Conservation (phyloP, 495 filamentous ascomycete species). For the Parachaetomium inaequale region DNA sequence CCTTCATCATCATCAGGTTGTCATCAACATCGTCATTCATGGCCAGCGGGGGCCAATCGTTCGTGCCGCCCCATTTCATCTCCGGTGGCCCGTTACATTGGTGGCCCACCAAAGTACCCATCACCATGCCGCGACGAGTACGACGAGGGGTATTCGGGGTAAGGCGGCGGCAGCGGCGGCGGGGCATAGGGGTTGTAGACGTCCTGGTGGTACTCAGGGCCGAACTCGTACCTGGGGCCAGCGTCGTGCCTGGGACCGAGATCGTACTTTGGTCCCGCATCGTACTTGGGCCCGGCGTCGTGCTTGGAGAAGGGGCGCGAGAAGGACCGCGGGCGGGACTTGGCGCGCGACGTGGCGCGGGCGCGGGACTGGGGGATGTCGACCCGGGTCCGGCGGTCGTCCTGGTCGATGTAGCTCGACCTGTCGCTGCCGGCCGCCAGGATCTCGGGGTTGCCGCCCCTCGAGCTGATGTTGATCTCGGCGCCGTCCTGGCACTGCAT, state of each 20-base stretch:
- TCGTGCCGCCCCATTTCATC: not conserved
- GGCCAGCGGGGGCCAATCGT: not conserved
- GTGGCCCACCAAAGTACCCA: slow-evolving; percentile 2
- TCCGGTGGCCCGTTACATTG: not conserved
- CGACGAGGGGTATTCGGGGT: slow-evolving; percentile 20
- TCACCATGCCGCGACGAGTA: slow-evolving; percentile 11
- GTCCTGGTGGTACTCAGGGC: slow-evolving; percentile 9
- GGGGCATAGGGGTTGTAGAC: slow-evolving; percentile 15
- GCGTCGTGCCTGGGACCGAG: slow-evolving; percentile 15
- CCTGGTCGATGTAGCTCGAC: slow-evolving; percentile 40
- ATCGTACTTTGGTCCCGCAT: slow-evolving; percentile 5
- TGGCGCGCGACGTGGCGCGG: slow-evolving; percentile 42
- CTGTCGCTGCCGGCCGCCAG: slow-evolving; percentile 40
- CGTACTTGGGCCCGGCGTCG: slow-evolving; percentile 16
- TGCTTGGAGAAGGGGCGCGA: slow-evolving; percentile 33
- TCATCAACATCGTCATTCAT: slow-evolving; percentile 13
- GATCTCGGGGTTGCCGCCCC: slow-evolving; percentile 20
- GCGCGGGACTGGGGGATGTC: slow-evolving; percentile 39
- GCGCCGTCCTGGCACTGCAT: slow-evolving; percentile 52
- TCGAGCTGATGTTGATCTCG: slow-evolving; percentile 49
- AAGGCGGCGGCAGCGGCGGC: slow-evolving; percentile 16
- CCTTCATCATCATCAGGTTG: slow-evolving; percentile 15
- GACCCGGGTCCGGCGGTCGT: slow-evolving; percentile 41
- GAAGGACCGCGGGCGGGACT: slow-evolving; percentile 31
- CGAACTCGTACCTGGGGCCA: slow-evolving; percentile 3